Percentiles rank a stretch among this genome's conserved stretches.
Evolutionary conservation across 1,284 basidiomycete genomes (phyloP).

Genomic region (Malassezia japonica): DNA sequence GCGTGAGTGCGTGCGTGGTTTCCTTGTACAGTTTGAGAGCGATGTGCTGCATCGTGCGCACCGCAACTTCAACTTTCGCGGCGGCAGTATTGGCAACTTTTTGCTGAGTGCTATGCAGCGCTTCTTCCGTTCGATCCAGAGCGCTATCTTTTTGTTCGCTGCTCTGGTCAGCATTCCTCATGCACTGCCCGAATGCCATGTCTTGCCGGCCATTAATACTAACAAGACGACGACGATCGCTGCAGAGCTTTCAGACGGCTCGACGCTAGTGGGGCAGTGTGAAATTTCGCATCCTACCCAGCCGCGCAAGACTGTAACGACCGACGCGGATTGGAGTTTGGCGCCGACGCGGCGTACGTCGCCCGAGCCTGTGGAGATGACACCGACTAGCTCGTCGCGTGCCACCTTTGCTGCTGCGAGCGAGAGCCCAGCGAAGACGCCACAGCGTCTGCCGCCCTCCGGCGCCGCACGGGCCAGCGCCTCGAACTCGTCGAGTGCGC

Average conservation of each 20-base stretch:
- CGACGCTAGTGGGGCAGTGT: constrained; percentile 74
- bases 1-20: constrained; percentile 72
- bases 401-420: too few relatives aligned
- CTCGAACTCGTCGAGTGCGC: not conserved
- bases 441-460: too few relatives aligned
- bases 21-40: constrained; percentile 69
- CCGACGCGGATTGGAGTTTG: not conserved
- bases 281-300: constrained; percentile 78
- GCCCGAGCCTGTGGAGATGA: not conserved
- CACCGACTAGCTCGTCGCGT: too few relatives aligned
- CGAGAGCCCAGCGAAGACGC: too few relatives aligned
- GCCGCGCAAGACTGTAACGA: not conserved
- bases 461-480: too few relatives aligned
- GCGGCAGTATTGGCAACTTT: constrained; percentile 41
- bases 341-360: not conserved
- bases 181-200: constrained; percentile 51
- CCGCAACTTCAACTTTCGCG: constrained; percentile 43
- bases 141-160: constrained; percentile 89
- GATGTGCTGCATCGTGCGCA: constrained; percentile 69
- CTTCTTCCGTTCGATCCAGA: constrained; percentile 52
- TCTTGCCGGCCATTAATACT: constrained; percentile 83
- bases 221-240: constrained; percentile 92
- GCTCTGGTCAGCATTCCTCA: constrained; percentile 64
- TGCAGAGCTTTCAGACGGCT: constrained; percentile 60
- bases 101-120: constrained; percentile 39